Base-by-base conservation (phyloP, 2,329 filamentous ascomycete genomes). In the Trichophyton benhamiae region DNA sequence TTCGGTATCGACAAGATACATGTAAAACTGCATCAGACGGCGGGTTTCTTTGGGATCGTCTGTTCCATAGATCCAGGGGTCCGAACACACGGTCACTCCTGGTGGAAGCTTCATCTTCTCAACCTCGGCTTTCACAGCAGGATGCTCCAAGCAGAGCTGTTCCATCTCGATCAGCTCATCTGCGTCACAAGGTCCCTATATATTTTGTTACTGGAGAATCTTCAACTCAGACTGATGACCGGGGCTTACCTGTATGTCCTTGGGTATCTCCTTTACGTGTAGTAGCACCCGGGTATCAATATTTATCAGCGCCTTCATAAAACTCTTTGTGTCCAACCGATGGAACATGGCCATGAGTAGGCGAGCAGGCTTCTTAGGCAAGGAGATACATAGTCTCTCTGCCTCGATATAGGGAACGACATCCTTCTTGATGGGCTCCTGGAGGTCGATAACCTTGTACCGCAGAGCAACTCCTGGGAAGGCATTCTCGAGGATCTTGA, bases 21-120 rank as follows among this genome's bases (percentile, higher is more conserved):
- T 73, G 62, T 75, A 76, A 62, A 72, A 75, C 64, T 76, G 74
- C 63, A 72, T 71, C 59, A 76, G 57, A 1, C 74, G 74, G 3
- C 74, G 72, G 4, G 66, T 67, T 60, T 76, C 74, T 3, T 75
- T 73, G 15, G 67, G 63, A 53, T 74, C 70, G 3, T 76, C 74
- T 0, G 70, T 74, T 70, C 80, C 83, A 64, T 89, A 91, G 42
- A 88, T 88, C 87, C 87, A 91, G 0, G 82, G 82, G 64, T 85
- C 83, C 58, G 78, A 77, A 63, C 83, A 80, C 20, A 86, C 76
- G 1, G 78, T 77, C 5, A 82, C 77, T 20, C 81, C 82, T 64
- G 81, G 72, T 0, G 83, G 83, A 0, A 86, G 75, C 62, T 84
- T 71, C 63, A 86, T 66, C 66, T 85, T 85, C 38, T 79, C 80